phyloP scores from a whole-genome alignment of 805 yeast genomes.

The Teunomyces aglyptinius region DNA sequence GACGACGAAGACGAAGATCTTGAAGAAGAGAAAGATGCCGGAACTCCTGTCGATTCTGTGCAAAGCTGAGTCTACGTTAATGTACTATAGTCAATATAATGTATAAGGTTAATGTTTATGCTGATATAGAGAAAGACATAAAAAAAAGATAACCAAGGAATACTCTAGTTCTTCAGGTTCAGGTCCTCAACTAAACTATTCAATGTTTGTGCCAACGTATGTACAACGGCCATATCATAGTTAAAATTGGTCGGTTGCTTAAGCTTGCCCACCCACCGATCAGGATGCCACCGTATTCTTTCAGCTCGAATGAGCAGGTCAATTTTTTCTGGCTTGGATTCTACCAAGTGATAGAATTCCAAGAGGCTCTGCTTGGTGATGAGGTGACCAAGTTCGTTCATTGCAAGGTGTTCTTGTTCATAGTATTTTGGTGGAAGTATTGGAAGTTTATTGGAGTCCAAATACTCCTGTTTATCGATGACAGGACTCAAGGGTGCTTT shows the following conservation, averaged over 20 bases:
- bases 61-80: slow-evolving; percentile 5
- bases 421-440: slow-evolving; percentile 12
- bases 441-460: slow-evolving; percentile 8
- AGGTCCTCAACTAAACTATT: slow-evolving; percentile 25
- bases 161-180: neutral
- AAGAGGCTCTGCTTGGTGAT: slow-evolving; percentile 23
- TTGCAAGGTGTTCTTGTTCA: slow-evolving; percentile 5
- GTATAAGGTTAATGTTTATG: neutral
- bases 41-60: slow-evolving; percentile 13
- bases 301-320: slow-evolving; percentile 41
- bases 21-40: slow-evolving; percentile 17
- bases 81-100: neutral
- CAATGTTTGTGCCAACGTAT: slow-evolving; percentile 29
- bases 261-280: slow-evolving; percentile 45
- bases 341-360: slow-evolving; percentile 26
- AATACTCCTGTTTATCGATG: slow-evolving; percentile 5
- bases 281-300: slow-evolving; percentile 71
- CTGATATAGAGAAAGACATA: neutral
- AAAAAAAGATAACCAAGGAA: neutral
- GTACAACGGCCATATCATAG: slow-evolving; percentile 27
- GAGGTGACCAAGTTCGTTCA: slow-evolving; percentile 11
- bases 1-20: slow-evolving; percentile 25
- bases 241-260: slow-evolving; percentile 8
- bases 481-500: neutral
- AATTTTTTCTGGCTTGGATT: slow-evolving; percentile 14